Conservation (phyloP, 2,329 filamentous ascomycete species). For the Ophiostoma montium region DNA sequence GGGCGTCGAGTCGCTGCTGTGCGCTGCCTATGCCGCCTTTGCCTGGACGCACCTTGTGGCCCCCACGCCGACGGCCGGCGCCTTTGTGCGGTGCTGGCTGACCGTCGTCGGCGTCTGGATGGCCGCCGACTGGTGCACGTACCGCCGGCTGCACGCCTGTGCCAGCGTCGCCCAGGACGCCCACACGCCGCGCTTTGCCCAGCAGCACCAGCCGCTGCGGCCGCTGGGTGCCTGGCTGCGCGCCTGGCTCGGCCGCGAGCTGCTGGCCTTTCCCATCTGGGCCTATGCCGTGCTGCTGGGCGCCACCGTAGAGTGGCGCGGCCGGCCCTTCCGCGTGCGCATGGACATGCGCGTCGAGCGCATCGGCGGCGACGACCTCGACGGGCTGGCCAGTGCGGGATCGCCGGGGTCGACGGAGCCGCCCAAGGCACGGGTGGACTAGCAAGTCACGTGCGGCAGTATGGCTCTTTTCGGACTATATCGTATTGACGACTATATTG, state of each 20-base stretch:
- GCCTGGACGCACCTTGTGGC: conserved; percentile 25
- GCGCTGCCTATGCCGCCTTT: conserved; percentile 67
- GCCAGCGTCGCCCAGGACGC: conserved; percentile 53
- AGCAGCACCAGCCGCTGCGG: conserved; percentile 18
- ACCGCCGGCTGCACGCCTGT: conserved; percentile 59
- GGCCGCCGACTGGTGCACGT: conserved; percentile 58
- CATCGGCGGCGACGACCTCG: not conserved
- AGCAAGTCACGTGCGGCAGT: too few species aligned
- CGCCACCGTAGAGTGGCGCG: conserved; percentile 75
- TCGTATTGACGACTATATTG: too few species aligned
- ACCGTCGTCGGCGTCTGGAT: conserved; percentile 57
- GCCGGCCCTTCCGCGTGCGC: conserved; percentile 65
- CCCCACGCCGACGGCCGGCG: conserved; percentile 47
- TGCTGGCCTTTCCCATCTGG: conserved; percentile 80
- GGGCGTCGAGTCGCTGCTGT: conserved; percentile 77
- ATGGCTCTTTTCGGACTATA: too few species aligned
- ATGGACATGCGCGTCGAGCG: conserved; percentile 65
- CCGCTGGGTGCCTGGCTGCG: conserved; percentile 50
- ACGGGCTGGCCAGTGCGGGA: not conserved
- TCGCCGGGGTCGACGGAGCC: not conserved
- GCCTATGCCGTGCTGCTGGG: conserved; percentile 80
- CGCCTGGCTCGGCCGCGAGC: conserved; percentile 76
- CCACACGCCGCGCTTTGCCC: conserved; percentile 59
- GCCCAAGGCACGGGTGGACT: not conserved
- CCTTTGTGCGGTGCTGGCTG: conserved; percentile 53